Evolutionary conservation across 2,329 filamentous ascomycete species (phyloP).

Genomic region (Coleophoma eucalyptorum): DNA sequence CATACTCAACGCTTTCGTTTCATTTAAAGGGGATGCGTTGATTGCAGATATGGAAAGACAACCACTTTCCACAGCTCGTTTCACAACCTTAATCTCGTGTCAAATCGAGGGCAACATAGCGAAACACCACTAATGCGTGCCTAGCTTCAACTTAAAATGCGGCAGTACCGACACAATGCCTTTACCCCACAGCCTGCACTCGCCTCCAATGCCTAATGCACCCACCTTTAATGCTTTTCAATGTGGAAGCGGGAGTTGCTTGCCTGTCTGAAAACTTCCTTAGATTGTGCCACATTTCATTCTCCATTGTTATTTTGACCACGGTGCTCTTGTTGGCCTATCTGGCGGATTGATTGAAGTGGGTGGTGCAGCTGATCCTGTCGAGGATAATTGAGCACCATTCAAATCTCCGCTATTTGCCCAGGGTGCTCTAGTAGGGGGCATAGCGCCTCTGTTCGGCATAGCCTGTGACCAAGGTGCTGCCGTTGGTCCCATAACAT

Average conservation of each 20-base stretch:
- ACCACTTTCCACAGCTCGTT: background rate
- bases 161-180: background rate
- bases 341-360: constrained; percentile 8
- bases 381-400: background rate
- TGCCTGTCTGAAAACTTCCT: too few relatives aligned
- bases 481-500: constrained; percentile 9
- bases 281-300: too few relatives aligned
- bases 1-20: too few relatives aligned
- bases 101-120: background rate
- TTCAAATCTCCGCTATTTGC: constrained; percentile 8
- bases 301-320: constrained; percentile 17
- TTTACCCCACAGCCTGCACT: background rate
- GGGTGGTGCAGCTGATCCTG: constrained; percentile 3
- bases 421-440: constrained; percentile 30
- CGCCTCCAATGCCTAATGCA: background rate
- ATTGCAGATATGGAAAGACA: background rate
- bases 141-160: background rate
- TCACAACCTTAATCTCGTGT: background rate
- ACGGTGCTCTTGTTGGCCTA: constrained; percentile 32
- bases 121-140: constrained; percentile 1
- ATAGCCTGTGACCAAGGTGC: constrained; percentile 22
- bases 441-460: constrained; percentile 23
- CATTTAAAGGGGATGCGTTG: background rate
- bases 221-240: background rate
- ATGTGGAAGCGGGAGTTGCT: too few relatives aligned